Conservation (phyloP, 1,139 yeast species). For the Schwanniomyces etchellsii region DNA sequence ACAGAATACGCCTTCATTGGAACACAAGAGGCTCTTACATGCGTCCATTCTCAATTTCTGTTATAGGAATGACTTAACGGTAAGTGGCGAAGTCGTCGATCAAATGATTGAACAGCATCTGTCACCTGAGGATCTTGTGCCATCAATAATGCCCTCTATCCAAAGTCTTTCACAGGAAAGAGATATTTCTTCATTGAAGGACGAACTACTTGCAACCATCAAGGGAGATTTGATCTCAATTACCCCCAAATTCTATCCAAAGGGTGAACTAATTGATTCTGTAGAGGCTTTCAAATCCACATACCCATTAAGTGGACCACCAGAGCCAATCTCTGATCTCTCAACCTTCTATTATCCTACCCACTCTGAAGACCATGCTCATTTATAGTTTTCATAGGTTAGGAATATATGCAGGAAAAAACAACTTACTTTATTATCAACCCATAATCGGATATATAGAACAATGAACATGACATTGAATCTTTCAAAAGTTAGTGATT, state of each 20-base stretch:
- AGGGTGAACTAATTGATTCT: slow-evolving; percentile 16
- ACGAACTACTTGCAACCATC: slow-evolving; percentile 9
- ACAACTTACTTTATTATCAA: background rate
- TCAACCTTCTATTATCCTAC: slow-evolving; percentile 27
- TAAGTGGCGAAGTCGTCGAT: slow-evolving; percentile 24
- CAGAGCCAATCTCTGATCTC: slow-evolving; percentile 28
- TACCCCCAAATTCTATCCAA: slow-evolving; percentile 19
- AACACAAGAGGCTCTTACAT: slow-evolving; percentile 19
- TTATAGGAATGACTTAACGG: slow-evolving; percentile 16
- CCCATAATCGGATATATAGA: background rate
- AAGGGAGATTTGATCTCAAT: slow-evolving; percentile 12
- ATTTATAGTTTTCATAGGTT: slow-evolving; percentile 4
- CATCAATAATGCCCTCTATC: background rate
- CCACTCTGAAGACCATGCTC: slow-evolving; percentile 10
- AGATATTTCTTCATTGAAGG: slow-evolving; percentile 2
- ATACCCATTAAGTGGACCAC: slow-evolving; percentile 22
- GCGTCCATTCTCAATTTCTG: slow-evolving; percentile 23
- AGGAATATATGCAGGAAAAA: background rate
- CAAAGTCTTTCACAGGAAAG: slow-evolving; percentile 1
- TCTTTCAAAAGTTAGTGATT: slow-evolving; percentile 29
- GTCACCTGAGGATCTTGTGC: slow-evolving; percentile 12
- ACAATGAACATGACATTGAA: slow-evolving; percentile 22
- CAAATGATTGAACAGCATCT: slow-evolving; percentile 15
- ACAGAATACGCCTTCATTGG: slow-evolving; percentile 31
- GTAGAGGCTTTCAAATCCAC: slow-evolving; percentile 20